Evolutionary conservation across 208 protist genomes (phyloP), one percentile per base, ranked within the genome.

Genomic region (Acanthamoeba polyphaga): DNA sequence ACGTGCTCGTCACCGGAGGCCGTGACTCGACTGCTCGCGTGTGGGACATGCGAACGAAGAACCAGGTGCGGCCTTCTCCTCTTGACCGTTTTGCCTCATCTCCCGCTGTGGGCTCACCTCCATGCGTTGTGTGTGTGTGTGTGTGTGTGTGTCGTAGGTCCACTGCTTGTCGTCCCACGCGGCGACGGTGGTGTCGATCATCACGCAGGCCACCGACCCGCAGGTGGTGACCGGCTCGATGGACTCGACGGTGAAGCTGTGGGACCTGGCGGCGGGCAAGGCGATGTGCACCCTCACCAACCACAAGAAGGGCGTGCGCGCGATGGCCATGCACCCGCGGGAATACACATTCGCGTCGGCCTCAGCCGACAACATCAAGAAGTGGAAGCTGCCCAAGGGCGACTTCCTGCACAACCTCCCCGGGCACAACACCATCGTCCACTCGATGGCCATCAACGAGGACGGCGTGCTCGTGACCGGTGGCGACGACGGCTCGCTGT

Each of bases 291-390:
- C 96, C 17, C 97, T 99, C 7, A 99, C 99, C 29, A 98, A 99
- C 78, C 99, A 99, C 97, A 99, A 99, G 98, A 99, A 99, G 96
- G 96, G 98, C 29, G 98, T 99, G 13, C 98, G 99, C 38, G 97
- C 98, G 29, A 51, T 99, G 17, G 95, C 97, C 2, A 34, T 99
- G 34, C 98, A 99, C 91, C 97, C 98, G 15, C 96, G 95, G 29
- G 99, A 99, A 93, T 97, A 97, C 72, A 97, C 97, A n/a, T 99
- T 99, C 62, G 98, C 98, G 7, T 98, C 98, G 0, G 99, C 97
- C 64, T 98, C 98, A 19, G 97, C 99, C 0, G 99, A 99, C 96
- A 98, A 99, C 72, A 98, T 99, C 38, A 99, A 99, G 53, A 98
- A 99, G 84, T 99, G 99, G 99, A 97, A 98, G 74, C 97, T 98